phyloP scores from a whole-genome alignment of 169 alveolate species.

The Babesia gibsoni region DNA sequence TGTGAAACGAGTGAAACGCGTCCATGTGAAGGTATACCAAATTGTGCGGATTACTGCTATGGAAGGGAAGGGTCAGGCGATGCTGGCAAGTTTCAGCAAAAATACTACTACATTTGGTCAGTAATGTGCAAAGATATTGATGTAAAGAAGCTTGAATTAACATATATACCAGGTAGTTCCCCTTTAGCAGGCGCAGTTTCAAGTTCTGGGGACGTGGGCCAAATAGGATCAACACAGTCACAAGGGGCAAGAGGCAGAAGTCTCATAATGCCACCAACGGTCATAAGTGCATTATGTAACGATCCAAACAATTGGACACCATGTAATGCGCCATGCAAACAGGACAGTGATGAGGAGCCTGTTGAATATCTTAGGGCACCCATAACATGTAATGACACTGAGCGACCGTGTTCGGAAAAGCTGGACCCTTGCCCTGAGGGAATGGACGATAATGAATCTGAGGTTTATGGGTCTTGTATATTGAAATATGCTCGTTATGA shows the following conservation, averaged over 20 bases:
- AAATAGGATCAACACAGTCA: too few relatives aligned
- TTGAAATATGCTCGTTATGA: constrained; percentile 13
- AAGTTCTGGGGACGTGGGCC: too few relatives aligned
- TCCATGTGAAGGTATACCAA: constrained; percentile 17
- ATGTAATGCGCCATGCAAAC: constrained; percentile 41
- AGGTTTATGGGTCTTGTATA: neutral
- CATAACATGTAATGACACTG: neutral
- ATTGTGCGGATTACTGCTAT: constrained; percentile 38
- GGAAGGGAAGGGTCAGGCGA: constrained; percentile 14
- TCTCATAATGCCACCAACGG: too few relatives aligned
- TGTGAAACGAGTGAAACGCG: constrained; percentile 13
- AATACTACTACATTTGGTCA: constrained; percentile 44
- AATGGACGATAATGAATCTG: neutral
- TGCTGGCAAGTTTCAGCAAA: neutral
- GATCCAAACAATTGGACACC: constrained; percentile 34
- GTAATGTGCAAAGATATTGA: constrained; percentile 7
- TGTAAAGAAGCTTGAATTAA: neutral
- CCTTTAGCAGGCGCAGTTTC: too few relatives aligned
- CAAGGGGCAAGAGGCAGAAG: too few relatives aligned
- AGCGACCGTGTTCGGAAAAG: neutral
- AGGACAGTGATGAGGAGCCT: neutral
- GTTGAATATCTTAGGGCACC: constrained; percentile 23
- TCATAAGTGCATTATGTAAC: too few relatives aligned
- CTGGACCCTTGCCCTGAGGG: constrained; percentile 5
- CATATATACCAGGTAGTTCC: neutral